Evolutionary conservation across 225 moss, liverwort and hornwort genomes (phyloP).

Genomic region (Polytrichum commune): DNA sequence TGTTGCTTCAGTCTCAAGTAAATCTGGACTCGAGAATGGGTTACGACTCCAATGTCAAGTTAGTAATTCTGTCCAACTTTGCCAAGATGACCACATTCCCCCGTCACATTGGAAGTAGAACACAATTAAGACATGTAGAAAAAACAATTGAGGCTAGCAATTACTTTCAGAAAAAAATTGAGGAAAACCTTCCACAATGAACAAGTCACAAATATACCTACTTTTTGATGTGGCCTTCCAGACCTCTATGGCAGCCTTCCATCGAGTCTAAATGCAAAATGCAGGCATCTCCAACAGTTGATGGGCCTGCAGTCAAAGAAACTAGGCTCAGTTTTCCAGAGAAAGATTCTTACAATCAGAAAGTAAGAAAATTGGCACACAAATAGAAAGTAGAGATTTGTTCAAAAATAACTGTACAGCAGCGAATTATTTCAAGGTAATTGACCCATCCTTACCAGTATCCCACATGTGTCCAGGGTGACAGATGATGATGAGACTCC

Average conservation of each 20-base stretch:
- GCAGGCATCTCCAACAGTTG: constrained; percentile 43
- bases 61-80: no score
- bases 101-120: background rate
- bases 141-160: no score
- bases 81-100: no score
- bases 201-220: constrained; percentile 17
- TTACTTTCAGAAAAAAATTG: no score
- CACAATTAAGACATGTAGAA: background rate
- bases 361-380: no score
- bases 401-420: background rate
- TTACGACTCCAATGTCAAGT: no score
- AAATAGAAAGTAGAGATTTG: no score
- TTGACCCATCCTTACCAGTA: constrained; percentile 25
- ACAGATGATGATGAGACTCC: constrained; percentile 64
- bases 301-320: constrained; percentile 26
- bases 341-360: no score
- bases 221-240: constrained; percentile 48
- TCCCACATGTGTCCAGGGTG: constrained; percentile 52
- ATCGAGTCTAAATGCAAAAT: constrained; percentile 65
- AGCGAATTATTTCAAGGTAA: constrained; percentile 1
- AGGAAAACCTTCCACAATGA: no score
- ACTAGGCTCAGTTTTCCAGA: background rate
- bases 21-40: no score
- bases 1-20: no score
- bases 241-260: constrained; percentile 57